A percentile compares a stretch with the other conserved stretches of the same genome.
Conservation (phyloP, 805 yeast genomes). For the Kodamaea kakaduensis region DNA sequence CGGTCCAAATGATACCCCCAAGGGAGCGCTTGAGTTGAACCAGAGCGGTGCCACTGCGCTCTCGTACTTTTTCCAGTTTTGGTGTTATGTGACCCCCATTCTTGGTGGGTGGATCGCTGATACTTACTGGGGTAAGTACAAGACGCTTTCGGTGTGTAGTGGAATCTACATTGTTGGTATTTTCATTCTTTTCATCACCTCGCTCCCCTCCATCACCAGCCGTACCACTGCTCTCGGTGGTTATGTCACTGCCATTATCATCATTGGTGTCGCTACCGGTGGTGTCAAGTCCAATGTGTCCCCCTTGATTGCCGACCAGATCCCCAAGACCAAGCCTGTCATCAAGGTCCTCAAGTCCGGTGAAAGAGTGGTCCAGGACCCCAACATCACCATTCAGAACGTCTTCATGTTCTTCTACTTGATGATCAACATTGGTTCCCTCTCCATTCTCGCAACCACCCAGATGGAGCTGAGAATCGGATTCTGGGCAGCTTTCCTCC, state of each 20-base stretch:
- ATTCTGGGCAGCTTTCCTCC: constrained; percentile 69
- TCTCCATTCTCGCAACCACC: constrained; percentile 74
- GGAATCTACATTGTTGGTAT: constrained; percentile 59
- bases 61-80: constrained; percentile 71
- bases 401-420: constrained; percentile 74
- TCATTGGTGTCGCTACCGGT: constrained; percentile 76
- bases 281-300: constrained; percentile 76
- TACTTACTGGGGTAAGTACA: constrained; percentile 67
- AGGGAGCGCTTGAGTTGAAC: constrained; percentile 59
- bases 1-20: constrained; percentile 33
- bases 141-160: constrained; percentile 60
- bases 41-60: constrained; percentile 65
- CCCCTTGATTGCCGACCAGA: constrained; percentile 60
- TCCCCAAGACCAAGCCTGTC: constrained; percentile 38
- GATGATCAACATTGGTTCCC: constrained; percentile 71
- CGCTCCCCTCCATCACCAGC: constrained; percentile 55
- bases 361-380: constrained; percentile 49
- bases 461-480: constrained; percentile 64
- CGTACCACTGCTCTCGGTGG: constrained; percentile 60
- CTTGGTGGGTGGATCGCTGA: constrained; percentile 76
- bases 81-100: constrained; percentile 79
- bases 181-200: constrained; percentile 62
- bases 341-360: constrained; percentile 37
- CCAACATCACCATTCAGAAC: constrained; percentile 65
- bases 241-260: constrained; percentile 49